A percentile compares a stretch with the other conserved stretches of the same genome.
phyloP scores from a whole-genome alignment of 2,329 filamentous ascomycete genomes.

The Sclerotinia nivalis region DNA sequence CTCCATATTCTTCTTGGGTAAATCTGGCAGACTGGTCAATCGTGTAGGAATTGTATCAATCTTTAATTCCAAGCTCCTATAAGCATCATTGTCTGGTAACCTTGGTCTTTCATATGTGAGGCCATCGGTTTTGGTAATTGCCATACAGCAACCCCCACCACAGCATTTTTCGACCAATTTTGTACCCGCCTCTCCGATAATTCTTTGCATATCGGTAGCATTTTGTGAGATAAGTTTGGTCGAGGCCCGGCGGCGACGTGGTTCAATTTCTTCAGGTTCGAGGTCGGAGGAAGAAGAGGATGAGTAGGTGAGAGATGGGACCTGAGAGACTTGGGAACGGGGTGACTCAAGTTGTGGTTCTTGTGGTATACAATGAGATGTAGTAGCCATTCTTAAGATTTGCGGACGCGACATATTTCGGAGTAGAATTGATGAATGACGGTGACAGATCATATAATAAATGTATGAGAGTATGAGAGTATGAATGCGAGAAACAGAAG shows the following conservation, averaged over 20 bases:
- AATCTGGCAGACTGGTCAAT: constrained; percentile 67
- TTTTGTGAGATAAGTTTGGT: constrained; percentile 67
- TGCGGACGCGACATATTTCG: constrained; percentile 36
- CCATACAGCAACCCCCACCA: constrained; percentile 64
- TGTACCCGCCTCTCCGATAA: constrained; percentile 64
- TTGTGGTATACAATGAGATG: constrained; percentile 40
- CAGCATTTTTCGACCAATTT: constrained; percentile 64
- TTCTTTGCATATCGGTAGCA: constrained; percentile 61
- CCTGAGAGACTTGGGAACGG: constrained; percentile 50
- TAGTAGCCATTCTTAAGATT: constrained; percentile 35
- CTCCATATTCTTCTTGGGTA: constrained; percentile 75
- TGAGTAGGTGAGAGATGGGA: constrained; percentile 63
- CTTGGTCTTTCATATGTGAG: constrained; percentile 55
- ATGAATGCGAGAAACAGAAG: not conserved
- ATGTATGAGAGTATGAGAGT: not conserved
- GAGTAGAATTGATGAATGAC: constrained; percentile 21
- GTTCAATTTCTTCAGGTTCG: constrained; percentile 46
- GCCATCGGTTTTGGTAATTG: constrained; percentile 47
- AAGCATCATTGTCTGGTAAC: constrained; percentile 81
- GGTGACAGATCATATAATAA: constrained; percentile 21
- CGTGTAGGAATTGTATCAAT: constrained; percentile 72
- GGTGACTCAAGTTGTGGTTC: constrained; percentile 30
- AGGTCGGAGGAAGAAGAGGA: constrained; percentile 59
- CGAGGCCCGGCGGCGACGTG: constrained; percentile 63
- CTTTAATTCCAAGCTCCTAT: constrained; percentile 73